phyloP scores from a whole-genome alignment of 1,284 basidiomycete species.

The Sporisorium exsertum region DNA sequence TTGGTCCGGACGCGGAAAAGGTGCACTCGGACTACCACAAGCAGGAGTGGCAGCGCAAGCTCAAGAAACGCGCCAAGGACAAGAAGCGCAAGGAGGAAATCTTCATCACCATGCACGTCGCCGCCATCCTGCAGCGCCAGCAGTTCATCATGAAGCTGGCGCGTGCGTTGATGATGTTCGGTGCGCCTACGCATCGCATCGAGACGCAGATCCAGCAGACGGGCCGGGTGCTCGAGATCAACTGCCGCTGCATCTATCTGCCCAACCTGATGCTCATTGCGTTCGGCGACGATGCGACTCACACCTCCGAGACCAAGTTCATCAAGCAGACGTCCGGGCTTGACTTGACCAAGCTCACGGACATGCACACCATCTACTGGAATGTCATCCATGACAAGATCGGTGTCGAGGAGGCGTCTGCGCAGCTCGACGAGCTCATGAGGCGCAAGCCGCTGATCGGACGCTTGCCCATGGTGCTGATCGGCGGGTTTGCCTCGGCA shows the following conservation, averaged over 20 bases:
- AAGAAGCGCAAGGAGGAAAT: slow-evolving; percentile 67
- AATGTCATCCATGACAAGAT: slow-evolving; percentile 88
- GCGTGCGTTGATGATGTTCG: slow-evolving; percentile 94
- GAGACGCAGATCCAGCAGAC: slow-evolving; percentile 88
- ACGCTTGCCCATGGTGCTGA: slow-evolving; percentile 75
- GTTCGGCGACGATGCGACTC: slow-evolving; percentile 80
- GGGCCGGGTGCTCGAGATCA: slow-evolving; percentile 84
- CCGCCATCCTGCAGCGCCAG: slow-evolving; percentile 85
- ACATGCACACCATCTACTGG: slow-evolving; percentile 84
- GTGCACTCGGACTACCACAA: slow-evolving; percentile 39
- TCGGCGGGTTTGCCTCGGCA: slow-evolving; percentile 84
- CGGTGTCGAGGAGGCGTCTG: slow-evolving; percentile 82
- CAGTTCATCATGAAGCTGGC: slow-evolving; percentile 90
- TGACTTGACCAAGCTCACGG: slow-evolving; percentile 71
- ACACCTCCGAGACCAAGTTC: slow-evolving; percentile 83
- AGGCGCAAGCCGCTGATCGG: slow-evolving; percentile 70
- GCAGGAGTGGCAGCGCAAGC: slow-evolving; percentile 66
- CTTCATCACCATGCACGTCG: slow-evolving; percentile 85
- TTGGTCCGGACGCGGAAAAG: slow-evolving; percentile 52
- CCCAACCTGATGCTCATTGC: slow-evolving; percentile 78
- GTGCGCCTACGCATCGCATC: slow-evolving; percentile 87
- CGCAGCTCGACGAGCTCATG: slow-evolving; percentile 83
- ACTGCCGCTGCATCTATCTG: slow-evolving; percentile 85
- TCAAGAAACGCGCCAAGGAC: slow-evolving; percentile 62
- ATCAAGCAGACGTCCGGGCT: slow-evolving; percentile 68